Base-by-base conservation (phyloP, 1,284 basidiomycete species). In the Rhodotorula sp. region DNA sequence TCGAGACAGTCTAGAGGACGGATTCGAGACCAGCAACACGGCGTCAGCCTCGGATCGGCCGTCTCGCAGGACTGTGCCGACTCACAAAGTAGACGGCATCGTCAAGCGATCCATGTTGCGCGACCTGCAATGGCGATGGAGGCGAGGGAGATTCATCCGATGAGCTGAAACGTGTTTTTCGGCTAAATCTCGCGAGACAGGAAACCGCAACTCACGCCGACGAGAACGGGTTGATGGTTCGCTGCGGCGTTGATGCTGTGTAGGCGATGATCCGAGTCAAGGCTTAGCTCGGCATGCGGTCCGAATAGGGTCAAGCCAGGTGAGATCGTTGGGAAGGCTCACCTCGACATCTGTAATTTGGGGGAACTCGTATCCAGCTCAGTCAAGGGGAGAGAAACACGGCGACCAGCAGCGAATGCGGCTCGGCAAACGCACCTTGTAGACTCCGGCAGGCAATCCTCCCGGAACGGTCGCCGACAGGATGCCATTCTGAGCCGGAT, bases 191-290 rank as follows among this genome's bases (percentile, higher is more conserved):
- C 24, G 37, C 37, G 37, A 37, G 12, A 6, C 8, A 37, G 37
- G 8, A 42, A 42, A 42, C 7, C 10, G 2, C 8, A 42, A 54
- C 53, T 29, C 26, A 54, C 61, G 26, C 62, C 76, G 29, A 71
- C 68, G 58, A 77, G 69, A 20, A 78, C 84, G n/a, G 88, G 87
- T 77, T 87, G 86, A 75, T 88, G 88, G 80, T 90, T 90, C 51
- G 86, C 80, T n/a, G 85, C 82, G 24, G 64, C 76, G 74, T 78
- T 80, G 77, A 81, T 81, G 51, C 44, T 46, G 51, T 14, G 42
- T 46, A 33, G 2, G 22, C 5, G 51, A 29, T 22, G 30, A n/a
- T 37, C 8, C 33, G 33, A 33, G 33, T 33, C 33, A 33, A 33
- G 8, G 33, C 33, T 33, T 33, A 33, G 33, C 33, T 33, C 33